Base-by-base conservation (phyloP, 225 moss, liverwort and hornwort genomes). In the Neckera pumila region DNA sequence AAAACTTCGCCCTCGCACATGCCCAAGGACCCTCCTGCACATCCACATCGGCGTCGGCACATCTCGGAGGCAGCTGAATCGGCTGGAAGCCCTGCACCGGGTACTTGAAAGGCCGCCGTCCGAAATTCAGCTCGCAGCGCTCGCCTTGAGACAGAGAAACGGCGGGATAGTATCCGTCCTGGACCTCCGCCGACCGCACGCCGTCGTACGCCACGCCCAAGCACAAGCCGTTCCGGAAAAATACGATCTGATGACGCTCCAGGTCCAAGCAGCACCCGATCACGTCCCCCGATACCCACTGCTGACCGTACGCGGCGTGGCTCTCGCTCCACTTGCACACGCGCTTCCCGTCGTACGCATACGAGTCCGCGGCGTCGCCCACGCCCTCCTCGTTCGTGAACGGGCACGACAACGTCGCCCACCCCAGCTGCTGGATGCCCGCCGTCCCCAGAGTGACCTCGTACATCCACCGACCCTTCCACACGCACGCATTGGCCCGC, bases 251-350 rank as follows among this genome's bases (percentile, higher is more conserved):
- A 38, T 90, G 91, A 45, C 81, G 87, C 86, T 99, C 95, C 58
- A 99, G 91, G 90, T 99, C 99, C 92, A 97, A 88, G 89, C 99
- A 97, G 90, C 99, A 99, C 45, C 99, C 99, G 87, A 99, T 97
- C 72, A 99, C 99, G 84, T 99, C 99, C 26, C 99, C 99, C 20
- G 95, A 86, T 47, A 96, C 97, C 99, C 99, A 99, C 53, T 92
- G 87, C 91, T 99, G 97, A 66, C 99, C 99, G 59, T 99, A 99
- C 25, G 88, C 22, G n/a, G 91, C 87, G 67, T 82, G 75, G 85
- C 85, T 92, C 80, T 72, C 85, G 88, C 92, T 94, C 99, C 99
- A 99, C 89, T 99, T 99, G 88, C 89, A 91, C 36, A 99, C 93
- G 47, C 99, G 93, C 91, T 90, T 99, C 43, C 99, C 99, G 80